A percentile compares a stretch with the other conserved stretches of the same genome.
phyloP scores from a whole-genome alignment of 2,329 filamentous ascomycete genomes.

The Eutypella sp. region DNA sequence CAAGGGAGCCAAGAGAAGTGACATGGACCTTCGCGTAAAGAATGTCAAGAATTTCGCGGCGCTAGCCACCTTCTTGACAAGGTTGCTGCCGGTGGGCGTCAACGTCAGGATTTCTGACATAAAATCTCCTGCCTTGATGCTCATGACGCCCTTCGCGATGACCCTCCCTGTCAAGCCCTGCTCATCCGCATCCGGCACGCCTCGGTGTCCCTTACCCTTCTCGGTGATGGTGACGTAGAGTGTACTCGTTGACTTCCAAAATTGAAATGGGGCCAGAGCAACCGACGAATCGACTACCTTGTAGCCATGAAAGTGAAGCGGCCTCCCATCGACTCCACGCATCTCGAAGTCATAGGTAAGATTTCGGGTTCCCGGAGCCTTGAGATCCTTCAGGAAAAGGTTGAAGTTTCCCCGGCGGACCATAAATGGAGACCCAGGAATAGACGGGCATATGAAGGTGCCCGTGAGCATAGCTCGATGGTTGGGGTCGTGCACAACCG shows the following conservation, averaged over 20 bases:
- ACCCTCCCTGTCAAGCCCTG: constrained; percentile 37
- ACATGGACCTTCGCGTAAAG: constrained; percentile 50
- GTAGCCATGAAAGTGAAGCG: constrained; percentile 56
- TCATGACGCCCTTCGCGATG: constrained; percentile 56
- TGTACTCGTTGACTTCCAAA: constrained; percentile 59
- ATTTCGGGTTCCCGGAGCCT: constrained; percentile 52
- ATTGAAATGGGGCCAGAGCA: constrained; percentile 48
- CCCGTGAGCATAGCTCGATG: constrained; percentile 53
- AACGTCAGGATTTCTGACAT: constrained; percentile 50
- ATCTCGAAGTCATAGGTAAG: constrained; percentile 60
- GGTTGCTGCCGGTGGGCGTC: constrained; percentile 41
- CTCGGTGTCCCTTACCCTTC: constrained; percentile 15
- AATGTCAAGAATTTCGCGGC: constrained; percentile 49
- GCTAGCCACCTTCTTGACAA: constrained; percentile 39
- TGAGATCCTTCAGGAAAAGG: constrained; percentile 49
- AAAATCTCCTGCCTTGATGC: constrained; percentile 50
- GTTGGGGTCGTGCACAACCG: constrained; percentile 40
- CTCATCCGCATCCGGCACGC: constrained; percentile 30
- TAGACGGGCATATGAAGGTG: constrained; percentile 51
- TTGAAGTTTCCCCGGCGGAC: constrained; percentile 53
- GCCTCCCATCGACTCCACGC: constrained; percentile 45
- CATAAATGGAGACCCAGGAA: constrained; percentile 55
- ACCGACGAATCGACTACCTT: constrained; percentile 59
- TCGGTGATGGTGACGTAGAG: constrained; percentile 57
- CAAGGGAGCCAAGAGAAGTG: constrained; percentile 50